phyloP scores from a whole-genome alignment of 2,329 filamentous ascomycete genomes.

The Furcasterigmium furcatum region DNA sequence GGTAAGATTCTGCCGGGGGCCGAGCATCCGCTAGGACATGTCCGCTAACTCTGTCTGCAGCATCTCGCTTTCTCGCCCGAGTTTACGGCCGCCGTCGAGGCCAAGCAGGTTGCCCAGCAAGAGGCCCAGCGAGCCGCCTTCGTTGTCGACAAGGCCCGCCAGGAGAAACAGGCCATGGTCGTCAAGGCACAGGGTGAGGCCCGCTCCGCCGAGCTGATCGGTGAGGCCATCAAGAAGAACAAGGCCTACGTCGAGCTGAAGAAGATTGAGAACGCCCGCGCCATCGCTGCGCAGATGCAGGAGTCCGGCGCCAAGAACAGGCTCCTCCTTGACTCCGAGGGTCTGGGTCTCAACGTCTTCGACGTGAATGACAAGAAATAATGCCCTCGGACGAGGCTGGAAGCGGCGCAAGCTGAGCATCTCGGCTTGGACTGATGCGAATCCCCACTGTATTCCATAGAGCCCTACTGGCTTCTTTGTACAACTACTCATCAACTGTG shows the following conservation, averaged over 20 bases:
- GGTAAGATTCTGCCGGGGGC: slow-evolving; percentile 45
- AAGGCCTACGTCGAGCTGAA: slow-evolving; percentile 94
- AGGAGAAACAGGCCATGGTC: slow-evolving; percentile 99
- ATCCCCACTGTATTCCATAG: slow-evolving; percentile 43
- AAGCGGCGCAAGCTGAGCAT: too few species aligned
- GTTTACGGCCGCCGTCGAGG: slow-evolving; percentile 70
- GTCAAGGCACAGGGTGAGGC: slow-evolving; percentile 99
- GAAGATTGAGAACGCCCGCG: slow-evolving; percentile 94
- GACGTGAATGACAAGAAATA: slow-evolving; percentile 47
- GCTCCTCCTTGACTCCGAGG: slow-evolving; percentile 87
- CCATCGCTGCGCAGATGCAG: slow-evolving; percentile 84
- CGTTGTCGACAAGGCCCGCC: slow-evolving; percentile 95
- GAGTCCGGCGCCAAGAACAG: slow-evolving; percentile 87
- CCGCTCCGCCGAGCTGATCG: slow-evolving; percentile 94
- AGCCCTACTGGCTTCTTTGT: neutral
- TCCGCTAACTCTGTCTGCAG: slow-evolving; percentile 32
- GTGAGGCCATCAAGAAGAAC: slow-evolving; percentile 99
- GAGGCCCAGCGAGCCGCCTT: slow-evolving; percentile 97
- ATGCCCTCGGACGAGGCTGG: too few species aligned
- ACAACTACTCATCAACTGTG: neutral
- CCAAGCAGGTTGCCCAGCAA: slow-evolving; percentile 77
- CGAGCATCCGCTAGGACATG: too few species aligned
- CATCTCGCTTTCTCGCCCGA: slow-evolving; percentile 72
- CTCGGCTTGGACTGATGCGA: slow-evolving; percentile 18
- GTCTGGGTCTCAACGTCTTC: slow-evolving; percentile 85